phyloP scores from a whole-genome alignment of 2,329 filamentous ascomycete species.

The Ascochyta rabiei region DNA sequence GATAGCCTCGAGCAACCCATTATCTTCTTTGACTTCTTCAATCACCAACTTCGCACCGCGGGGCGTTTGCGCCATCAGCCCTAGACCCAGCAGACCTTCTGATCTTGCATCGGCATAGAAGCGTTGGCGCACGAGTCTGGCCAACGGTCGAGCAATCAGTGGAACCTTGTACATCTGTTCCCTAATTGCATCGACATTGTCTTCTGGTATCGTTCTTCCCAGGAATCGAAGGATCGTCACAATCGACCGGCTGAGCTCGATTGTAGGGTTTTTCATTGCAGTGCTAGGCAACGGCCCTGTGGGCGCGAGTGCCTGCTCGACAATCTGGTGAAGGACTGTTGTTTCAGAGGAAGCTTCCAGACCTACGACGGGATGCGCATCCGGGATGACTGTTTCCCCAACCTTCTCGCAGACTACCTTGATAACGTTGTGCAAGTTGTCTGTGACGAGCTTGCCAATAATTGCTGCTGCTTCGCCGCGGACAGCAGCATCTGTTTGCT shows the following conservation, averaged over 20 bases:
- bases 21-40: slow-evolving; percentile 37
- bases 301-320: slow-evolving; percentile 39
- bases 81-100: slow-evolving; percentile 45
- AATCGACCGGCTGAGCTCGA: slow-evolving; percentile 35
- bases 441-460: slow-evolving; percentile 42
- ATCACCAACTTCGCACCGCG: slow-evolving; percentile 39
- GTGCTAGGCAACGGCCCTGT: slow-evolving; percentile 43
- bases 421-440: slow-evolving; percentile 40
- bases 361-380: slow-evolving; percentile 17
- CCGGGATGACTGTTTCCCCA: slow-evolving; percentile 16
- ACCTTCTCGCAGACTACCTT: slow-evolving; percentile 34
- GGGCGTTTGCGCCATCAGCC: slow-evolving; percentile 40
- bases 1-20: slow-evolving; percentile 38
- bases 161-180: slow-evolving; percentile 37
- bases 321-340: slow-evolving; percentile 37
- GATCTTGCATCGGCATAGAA: slow-evolving; percentile 46
- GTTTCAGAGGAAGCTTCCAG: slow-evolving; percentile 25
- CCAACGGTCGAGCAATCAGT: slow-evolving; percentile 39
- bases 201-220: slow-evolving; percentile 23
- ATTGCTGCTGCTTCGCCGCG: slow-evolving; percentile 45
- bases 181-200: slow-evolving; percentile 31
- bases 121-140: slow-evolving; percentile 42
- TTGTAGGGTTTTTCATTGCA: slow-evolving; percentile 47
- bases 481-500: slow-evolving; percentile 37
- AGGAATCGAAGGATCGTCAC: slow-evolving; percentile 30